phyloP scores from a whole-genome alignment of 176 grass and related monocot species.

The Oryza coarctata region DNA sequence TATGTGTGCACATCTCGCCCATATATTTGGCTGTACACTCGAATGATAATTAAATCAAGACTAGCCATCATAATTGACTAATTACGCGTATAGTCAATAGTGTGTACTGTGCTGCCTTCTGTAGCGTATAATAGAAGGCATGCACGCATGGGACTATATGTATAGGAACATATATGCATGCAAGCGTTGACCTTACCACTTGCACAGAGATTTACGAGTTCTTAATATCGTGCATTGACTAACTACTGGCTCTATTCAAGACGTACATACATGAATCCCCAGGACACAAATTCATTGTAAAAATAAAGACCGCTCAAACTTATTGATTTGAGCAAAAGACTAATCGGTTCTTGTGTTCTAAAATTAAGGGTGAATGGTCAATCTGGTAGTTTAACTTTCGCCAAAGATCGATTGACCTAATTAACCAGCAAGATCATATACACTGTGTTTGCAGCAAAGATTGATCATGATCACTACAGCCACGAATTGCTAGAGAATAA shows the following conservation, averaged over 20 bases:
- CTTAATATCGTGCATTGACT: background rate
- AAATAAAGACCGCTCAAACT: background rate
- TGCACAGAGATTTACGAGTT: background rate
- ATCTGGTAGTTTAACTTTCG: background rate
- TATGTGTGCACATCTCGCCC: background rate
- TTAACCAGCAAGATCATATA: no score
- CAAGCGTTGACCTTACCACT: background rate
- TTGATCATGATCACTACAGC: background rate
- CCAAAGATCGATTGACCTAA: background rate
- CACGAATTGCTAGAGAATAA: background rate
- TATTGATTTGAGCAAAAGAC: background rate
- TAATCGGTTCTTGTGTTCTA: background rate
- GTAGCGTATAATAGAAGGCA: background rate
- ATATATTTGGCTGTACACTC: background rate
- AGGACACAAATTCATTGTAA: background rate
- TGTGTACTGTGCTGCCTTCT: background rate
- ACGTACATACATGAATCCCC: background rate
- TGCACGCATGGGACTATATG: background rate
- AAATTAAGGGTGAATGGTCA: background rate
- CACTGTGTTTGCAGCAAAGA: background rate
- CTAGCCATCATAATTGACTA: background rate
- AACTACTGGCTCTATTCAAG: background rate
- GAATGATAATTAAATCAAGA: background rate
- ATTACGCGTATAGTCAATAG: background rate
- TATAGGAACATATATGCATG: background rate